Evolutionary conservation across 2,329 filamentous ascomycete genomes (phyloP).

Genomic region (Leptographium galeiforme): DNA sequence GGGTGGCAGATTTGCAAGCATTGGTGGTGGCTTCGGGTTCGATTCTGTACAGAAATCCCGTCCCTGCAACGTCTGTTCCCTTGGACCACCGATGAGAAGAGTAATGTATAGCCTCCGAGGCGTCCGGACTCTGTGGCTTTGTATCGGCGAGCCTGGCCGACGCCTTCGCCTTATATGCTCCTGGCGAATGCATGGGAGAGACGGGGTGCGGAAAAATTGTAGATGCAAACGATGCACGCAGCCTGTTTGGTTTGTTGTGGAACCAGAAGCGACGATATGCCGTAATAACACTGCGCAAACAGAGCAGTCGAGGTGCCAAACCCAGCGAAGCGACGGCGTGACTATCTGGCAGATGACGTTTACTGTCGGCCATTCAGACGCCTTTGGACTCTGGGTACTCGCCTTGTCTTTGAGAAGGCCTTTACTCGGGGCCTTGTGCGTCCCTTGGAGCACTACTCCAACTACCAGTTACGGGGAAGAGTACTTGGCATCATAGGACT

Average conservation of each 20-base stretch:
- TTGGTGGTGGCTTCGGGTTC: too few relatives aligned
- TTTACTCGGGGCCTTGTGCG: too few relatives aligned
- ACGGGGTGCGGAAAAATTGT: not conserved
- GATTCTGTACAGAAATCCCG: not conserved
- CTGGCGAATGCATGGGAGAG: not conserved
- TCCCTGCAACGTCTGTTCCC: not conserved
- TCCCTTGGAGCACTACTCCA: too few relatives aligned
- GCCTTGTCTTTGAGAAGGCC: too few relatives aligned
- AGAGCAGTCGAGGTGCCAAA: not conserved
- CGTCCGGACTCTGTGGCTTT: not conserved
- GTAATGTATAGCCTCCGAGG: not conserved
- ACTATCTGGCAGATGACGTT: too few relatives aligned
- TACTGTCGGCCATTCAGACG: too few relatives aligned
- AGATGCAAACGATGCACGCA: not conserved
- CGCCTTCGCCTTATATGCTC: not conserved
- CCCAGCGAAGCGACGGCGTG: too few relatives aligned
- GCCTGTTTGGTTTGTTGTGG: not conserved
- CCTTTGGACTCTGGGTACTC: too few relatives aligned
- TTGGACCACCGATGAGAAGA: not conserved
- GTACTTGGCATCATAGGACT: too few relatives aligned
- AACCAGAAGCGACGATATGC: not conserved
- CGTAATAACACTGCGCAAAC: not conserved
- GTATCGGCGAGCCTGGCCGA: not conserved
- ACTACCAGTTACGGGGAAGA: too few relatives aligned
- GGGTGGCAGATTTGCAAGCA: not conserved